Percentiles rank a stretch among this genome's conserved stretches.
Evolutionary conservation across 257 asterid genomes (phyloP).

Genomic region (Galeopsis tetrahit): DNA sequence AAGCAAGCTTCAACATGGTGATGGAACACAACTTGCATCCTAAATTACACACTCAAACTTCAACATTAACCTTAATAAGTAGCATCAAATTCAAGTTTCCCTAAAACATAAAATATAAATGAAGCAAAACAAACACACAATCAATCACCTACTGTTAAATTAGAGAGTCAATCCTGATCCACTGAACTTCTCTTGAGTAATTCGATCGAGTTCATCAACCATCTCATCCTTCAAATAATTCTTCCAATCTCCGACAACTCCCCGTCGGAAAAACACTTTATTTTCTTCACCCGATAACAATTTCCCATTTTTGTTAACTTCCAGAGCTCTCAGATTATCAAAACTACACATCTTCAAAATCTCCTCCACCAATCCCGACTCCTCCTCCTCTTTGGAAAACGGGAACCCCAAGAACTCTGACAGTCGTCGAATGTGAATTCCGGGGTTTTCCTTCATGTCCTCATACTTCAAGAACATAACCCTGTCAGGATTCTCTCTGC

Average conservation of each 20-base stretch:
- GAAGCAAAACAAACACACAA: not conserved
- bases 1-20: constrained; percentile 11
- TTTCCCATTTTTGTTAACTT: constrained; percentile 48
- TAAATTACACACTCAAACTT: too few relatives aligned
- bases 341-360: constrained; percentile 48
- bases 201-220: constrained; percentile 47
- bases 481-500: constrained; percentile 33
- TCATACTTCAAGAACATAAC: constrained; percentile 48
- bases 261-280: constrained; percentile 49
- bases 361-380: constrained; percentile 41
- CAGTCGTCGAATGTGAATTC: constrained; percentile 30
- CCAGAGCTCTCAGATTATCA: constrained; percentile 39
- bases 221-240: constrained; percentile 38
- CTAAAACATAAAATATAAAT: not conserved
- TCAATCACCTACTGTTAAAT: not conserved
- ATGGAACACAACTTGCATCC: not conserved
- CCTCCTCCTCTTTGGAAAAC: constrained; percentile 45
- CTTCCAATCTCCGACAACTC: constrained; percentile 60
- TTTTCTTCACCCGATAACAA: constrained; percentile 51
- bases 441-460: constrained; percentile 46
- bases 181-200: constrained; percentile 41
- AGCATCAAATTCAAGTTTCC: not conserved
- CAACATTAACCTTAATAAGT: too few relatives aligned
- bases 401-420: constrained; percentile 50
- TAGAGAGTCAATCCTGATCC: constrained; percentile 43